These are phyloP conservation scores for Morella rubra DNA, from an alignment of 306 rosid genomes.

Conservation along the genomic window DNA sequence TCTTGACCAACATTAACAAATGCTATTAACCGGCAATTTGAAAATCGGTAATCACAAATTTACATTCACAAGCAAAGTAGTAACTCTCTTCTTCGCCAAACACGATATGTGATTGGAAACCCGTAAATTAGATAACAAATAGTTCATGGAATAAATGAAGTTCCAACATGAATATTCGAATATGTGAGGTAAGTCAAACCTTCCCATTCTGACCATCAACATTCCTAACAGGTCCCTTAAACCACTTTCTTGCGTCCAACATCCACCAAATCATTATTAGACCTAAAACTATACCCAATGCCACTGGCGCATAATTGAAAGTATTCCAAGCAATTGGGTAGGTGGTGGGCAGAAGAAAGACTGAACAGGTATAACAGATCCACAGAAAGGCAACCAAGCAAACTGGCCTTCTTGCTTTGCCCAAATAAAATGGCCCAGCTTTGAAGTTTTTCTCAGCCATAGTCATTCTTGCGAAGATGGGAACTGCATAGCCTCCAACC, in stretches of 20 bases:
- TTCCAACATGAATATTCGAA: neutral
- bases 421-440: slow-evolving; percentile 76
- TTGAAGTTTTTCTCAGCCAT: slow-evolving; percentile 73
- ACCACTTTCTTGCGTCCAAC: slow-evolving; percentile 88
- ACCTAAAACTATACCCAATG: slow-evolving; percentile 58
- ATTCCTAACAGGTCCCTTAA: slow-evolving; percentile 82
- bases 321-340: slow-evolving; percentile 73
- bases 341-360: slow-evolving; percentile 75
- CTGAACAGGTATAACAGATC: slow-evolving; percentile 82
- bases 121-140: neutral
- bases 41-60: neutral
- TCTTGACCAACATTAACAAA: neutral
- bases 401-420: slow-evolving; percentile 72
- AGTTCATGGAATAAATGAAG: neutral
- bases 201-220: slow-evolving; percentile 55
- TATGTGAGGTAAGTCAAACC: slow-evolving; percentile 26
- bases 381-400: slow-evolving; percentile 73
- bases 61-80: slow-evolving; percentile 4
- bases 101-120: neutral
- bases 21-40: neutral
- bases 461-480: slow-evolving; percentile 75
- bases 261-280: slow-evolving; percentile 83
- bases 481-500: slow-evolving; percentile 93
- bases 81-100: slow-evolving; percentile 4
- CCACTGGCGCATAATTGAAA: slow-evolving; percentile 85